Base-by-base conservation (phyloP, 2,329 filamentous ascomycete species). In the Orbilia javanica region DNA sequence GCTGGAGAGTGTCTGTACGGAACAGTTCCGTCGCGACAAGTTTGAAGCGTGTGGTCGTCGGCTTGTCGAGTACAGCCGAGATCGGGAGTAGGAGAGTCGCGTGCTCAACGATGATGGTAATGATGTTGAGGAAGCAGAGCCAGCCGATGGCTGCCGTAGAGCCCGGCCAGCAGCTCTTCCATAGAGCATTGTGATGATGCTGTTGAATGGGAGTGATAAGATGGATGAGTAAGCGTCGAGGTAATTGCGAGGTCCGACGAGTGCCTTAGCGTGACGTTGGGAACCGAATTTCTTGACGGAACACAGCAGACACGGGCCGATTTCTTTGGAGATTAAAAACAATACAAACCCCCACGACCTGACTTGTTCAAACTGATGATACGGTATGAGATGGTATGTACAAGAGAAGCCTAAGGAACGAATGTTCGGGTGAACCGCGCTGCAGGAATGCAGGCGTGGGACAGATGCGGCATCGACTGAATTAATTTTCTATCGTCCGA, bases 401-500 rank as follows among this genome's bases (percentile, higher is more conserved):
- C 62, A 70, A 39, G 42, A 50, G 53, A 52, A 62, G 50, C 7
- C 34, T 18, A 53, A 29, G 46, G 18, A 53, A 67, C 5, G n/a
- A 42, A 20, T 31, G 8, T 25, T 31, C 15, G 52, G 44, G 42
- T n/a, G 42, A 20, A 63, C 63, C 60, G 63, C 62, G 70, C 52
- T 53, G 62, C 70, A 34, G 60, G 42, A 44, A 31, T 55, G 70
- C 63, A 62, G 52, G 8, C 10, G 44, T 62, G 42, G 42, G 50
- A 29, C 44, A 68, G 65, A 53, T 74, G 63, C 62, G 63, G 63
- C 50, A 50, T 48, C 27, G 66, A 57, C n/a, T 66, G 48, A 46
- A 55, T 65, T 55, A 50, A 74, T 52, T 36, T 73, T 73, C 60
- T 71, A 71, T 73, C 69, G 69, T 66, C 69, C 60, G 69, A 73